Evolutionary conservation across 208 protist species (phyloP).

Genomic region (Crithidia mellificae): DNA sequence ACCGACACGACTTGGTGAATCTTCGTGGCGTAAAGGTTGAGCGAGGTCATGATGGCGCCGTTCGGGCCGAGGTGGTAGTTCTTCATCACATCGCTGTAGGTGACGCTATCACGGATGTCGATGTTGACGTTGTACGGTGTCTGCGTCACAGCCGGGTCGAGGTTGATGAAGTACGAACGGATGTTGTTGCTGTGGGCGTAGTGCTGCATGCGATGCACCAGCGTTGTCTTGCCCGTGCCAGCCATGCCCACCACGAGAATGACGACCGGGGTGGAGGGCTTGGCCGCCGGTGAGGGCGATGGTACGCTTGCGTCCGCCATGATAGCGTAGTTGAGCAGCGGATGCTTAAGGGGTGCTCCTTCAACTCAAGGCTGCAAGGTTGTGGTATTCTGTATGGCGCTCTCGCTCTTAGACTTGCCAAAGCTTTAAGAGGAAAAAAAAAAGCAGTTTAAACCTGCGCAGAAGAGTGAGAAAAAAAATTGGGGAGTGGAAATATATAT

Average conservation of each 20-base stretch:
- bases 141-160: slow-evolving; percentile 97
- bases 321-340: background rate
- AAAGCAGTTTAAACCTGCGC: too few species aligned
- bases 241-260: slow-evolving; percentile 99
- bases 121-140: slow-evolving; percentile 97
- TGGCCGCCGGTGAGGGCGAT: background rate
- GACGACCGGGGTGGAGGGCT: slow-evolving; percentile 72
- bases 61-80: slow-evolving; percentile 98
- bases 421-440: too few species aligned
- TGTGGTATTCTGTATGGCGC: too few species aligned
- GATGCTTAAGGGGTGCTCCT: too few species aligned
- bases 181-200: slow-evolving; percentile 83
- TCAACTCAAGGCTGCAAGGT: too few species aligned
- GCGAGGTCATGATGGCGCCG: slow-evolving; percentile 98
- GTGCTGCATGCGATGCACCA: slow-evolving; percentile 96
- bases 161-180: slow-evolving; percentile 96
- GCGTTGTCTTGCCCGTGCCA: slow-evolving; percentile 98
- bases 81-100: slow-evolving; percentile 99
- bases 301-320: slow-evolving; percentile 13
- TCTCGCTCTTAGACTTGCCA: too few species aligned
- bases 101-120: slow-evolving; percentile 99
- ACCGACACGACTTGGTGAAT: slow-evolving; percentile 97
- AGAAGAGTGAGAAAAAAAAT: too few species aligned
- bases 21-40: slow-evolving; percentile 99
- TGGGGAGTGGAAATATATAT: too few species aligned